Conservation (phyloP, 768 basidiomycete species). For the Boletus sp. region DNA sequence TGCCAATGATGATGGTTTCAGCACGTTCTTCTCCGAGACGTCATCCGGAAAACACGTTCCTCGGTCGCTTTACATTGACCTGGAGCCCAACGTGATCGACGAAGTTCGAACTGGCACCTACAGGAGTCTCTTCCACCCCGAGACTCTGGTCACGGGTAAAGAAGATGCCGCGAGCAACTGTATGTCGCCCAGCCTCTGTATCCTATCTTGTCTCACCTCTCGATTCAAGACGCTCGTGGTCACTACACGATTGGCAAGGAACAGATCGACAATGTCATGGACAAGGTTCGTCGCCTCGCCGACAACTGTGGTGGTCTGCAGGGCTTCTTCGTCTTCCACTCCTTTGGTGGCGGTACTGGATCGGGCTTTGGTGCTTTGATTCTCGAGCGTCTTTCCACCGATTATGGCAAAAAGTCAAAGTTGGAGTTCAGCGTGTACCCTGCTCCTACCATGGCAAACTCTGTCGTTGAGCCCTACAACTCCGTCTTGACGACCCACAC, state of each 20-base stretch:
- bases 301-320: slow-evolving; percentile 97
- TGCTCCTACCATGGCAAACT: slow-evolving; percentile 87
- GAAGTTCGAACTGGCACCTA: slow-evolving; percentile 95
- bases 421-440: slow-evolving; percentile 98
- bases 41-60: slow-evolving; percentile 96
- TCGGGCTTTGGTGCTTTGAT: slow-evolving; percentile 97
- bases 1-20: slow-evolving; percentile 85
- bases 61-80: slow-evolving; percentile 93
- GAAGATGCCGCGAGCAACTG: slow-evolving; percentile 99
- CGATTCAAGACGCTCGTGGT: slow-evolving; percentile 79
- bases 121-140: slow-evolving; percentile 97
- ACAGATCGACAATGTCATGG: slow-evolving; percentile 93
- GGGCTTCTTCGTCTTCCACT: slow-evolving; percentile 99
- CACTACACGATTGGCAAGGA: slow-evolving; percentile 99
- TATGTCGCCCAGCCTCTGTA: slow-evolving; percentile 34
- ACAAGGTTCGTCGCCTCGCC: slow-evolving; percentile 89
- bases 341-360: slow-evolving; percentile 98
- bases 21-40: slow-evolving; percentile 99
- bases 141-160: slow-evolving; percentile 97
- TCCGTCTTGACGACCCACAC: slow-evolving; percentile 96
- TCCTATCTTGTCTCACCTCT: slow-evolving; percentile 1
- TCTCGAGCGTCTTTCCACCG: slow-evolving; percentile 91
- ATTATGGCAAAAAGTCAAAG: slow-evolving; percentile 99
- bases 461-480: slow-evolving; percentile 98
- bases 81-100: slow-evolving; percentile 97